Base-by-base conservation (phyloP, 257 asterid genomes). In the Mentha longifolia region DNA sequence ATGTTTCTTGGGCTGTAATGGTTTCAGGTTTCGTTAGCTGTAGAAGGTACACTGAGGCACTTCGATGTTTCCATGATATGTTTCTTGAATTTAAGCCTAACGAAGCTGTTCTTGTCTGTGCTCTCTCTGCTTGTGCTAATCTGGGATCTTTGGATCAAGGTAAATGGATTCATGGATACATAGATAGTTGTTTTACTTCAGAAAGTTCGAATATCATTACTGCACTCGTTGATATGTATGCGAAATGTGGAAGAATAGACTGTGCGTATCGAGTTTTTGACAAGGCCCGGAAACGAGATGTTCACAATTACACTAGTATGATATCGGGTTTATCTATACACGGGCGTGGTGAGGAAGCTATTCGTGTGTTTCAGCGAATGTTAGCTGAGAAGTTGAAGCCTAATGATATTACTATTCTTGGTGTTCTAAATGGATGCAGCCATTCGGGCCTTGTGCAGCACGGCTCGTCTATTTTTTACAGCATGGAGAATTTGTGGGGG, bases 91-190 rank as follows among this genome's bases (percentile, higher is more conserved):
- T 65, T 67, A 76, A 76, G 83, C 91, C 91, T 39, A 88, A 89
- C 43, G 98, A 92, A 74, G 92, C 96, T 56, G 89, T 81, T 77
- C 81, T 92, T 46, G 97, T 90, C 50, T 84, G 87, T 77, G 89
- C 95, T 65, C 81, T 92, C 72, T 88, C 97, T 79, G 92, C 96
- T 14, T 92, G 96, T 80, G 92, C 97, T 64, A 85, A 84, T 77
- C 89, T 90, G 9, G 96, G 97, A 51, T 88, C 91, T 50, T 71
- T 88, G 30, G 78, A 84, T 70, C 96, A 84, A 51, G 98, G 98
- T 20, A 78, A 74, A 19, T 82, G 91, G 89, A 85, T 90, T 68
- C 88, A 71, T 57, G 77, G 64, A 73, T 85, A 77, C 70, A 71
- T 88, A 14, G 76, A 78, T 42, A 83, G 78, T 46, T 76, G 72